These are phyloP conservation scores for Sugiyamaella neomexicana DNA, from an alignment of 1,139 yeast genomes.

Conservation along the genomic window DNA sequence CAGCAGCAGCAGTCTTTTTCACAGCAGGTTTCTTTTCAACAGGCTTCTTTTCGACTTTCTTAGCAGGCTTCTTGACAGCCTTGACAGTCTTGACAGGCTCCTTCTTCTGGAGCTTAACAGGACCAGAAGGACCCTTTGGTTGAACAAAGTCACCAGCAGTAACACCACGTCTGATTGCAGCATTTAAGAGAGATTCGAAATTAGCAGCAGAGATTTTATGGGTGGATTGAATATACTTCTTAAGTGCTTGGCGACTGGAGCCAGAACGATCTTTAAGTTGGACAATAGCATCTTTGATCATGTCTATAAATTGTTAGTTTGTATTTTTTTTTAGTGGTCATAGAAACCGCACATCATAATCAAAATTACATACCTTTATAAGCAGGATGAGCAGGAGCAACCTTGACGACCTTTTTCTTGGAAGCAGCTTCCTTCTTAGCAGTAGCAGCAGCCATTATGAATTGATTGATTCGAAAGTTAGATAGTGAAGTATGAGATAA, in stretches of 20 bases:
- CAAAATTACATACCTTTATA: slow-evolving; percentile 41
- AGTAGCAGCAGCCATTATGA: slow-evolving; percentile 25
- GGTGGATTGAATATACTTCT: slow-evolving; percentile 67
- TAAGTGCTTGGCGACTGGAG: slow-evolving; percentile 73
- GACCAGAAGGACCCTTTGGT: slow-evolving; percentile 89
- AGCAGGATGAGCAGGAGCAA: slow-evolving; percentile 43
- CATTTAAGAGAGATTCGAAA: slow-evolving; percentile 75
- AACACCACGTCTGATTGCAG: slow-evolving; percentile 81
- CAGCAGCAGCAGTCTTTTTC: slow-evolving; percentile 22
- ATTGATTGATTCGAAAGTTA: no score
- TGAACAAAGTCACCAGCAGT: slow-evolving; percentile 73
- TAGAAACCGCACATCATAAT: no score
- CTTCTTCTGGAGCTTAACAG: slow-evolving; percentile 60
- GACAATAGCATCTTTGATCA: slow-evolving; percentile 73
- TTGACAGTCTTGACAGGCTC: slow-evolving; percentile 28
- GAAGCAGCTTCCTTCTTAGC: slow-evolving; percentile 27
- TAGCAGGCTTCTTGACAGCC: slow-evolving; percentile 30
- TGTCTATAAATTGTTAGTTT: slow-evolving; percentile 48
- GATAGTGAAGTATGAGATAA: background rate
- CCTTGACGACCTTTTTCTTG: slow-evolving; percentile 30
- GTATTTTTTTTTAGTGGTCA: no score
- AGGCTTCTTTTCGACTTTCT: background rate
- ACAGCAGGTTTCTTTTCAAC: slow-evolving; percentile 1
- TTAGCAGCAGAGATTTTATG: slow-evolving; percentile 58
- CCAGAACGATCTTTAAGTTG: slow-evolving; percentile 79